Base-by-base conservation (phyloP, 192 early-diverging fungal species). In the Mortierella claussenii region DNA sequence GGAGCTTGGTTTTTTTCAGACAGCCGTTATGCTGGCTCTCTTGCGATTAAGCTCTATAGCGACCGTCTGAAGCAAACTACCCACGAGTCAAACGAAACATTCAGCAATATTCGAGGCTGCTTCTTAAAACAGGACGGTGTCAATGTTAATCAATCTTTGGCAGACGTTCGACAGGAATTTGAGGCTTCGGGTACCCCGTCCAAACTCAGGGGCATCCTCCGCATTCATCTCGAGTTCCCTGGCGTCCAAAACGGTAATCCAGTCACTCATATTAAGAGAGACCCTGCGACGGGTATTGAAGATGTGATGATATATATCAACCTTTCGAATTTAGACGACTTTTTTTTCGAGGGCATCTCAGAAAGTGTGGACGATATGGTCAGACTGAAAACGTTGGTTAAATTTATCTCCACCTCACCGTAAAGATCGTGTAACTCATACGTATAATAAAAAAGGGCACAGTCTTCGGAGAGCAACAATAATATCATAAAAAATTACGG, bases 201-300 rank as follows among this genome's bases (percentile, higher is more conserved):
- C 40, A 18, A 55, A 1, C 5, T 69, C 21, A 60, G 37, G 18
- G 55, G 65, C 15, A 68, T 58, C 27, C 47, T 68, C 11, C 55
- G 55, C 55, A 68, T 68, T 58, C 57, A 68, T 27, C 27, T 68
- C 40, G 57, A 59, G 49, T 34, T 60, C 37, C 66, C 66, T 46
- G 17, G 57, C 5, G 66, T 68, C 28, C 12, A 52, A 15, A 26
- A 23, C 21, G n/a, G 34, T 13, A 53, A 44, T 15, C 58, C 31
- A 45, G 20, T 24, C n/a, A 54, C 57, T 7, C 1, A 60, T 47
- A 23, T 69, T 58, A 53, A 60, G 27, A 48, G 20, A 50, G 57
- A 69, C 17, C 40, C 40, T 42, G 40, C 40, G 17, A 42, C 40
- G 8, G 40, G 40, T 11, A 42, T 42, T 17, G 40, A 42, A 17